Evolutionary conservation across 148 eudicot genomes (phyloP).

Genomic region (Bassia scoparia): DNA sequence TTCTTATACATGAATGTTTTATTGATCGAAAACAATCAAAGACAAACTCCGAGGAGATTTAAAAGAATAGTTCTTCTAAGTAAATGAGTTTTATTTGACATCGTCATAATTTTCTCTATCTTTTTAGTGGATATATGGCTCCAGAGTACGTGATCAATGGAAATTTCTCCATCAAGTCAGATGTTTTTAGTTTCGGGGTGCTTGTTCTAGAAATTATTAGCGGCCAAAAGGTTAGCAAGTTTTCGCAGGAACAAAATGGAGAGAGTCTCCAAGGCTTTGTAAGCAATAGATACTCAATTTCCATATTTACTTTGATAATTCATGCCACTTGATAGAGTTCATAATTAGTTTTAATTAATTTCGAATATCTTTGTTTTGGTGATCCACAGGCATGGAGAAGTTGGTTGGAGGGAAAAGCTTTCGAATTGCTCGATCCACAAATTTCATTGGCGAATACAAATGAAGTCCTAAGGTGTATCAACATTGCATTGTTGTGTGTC

Average conservation of each 20-base stretch:
- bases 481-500: conserved; percentile 32
- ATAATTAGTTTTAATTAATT: too few relatives aligned
- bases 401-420: conserved; percentile 33
- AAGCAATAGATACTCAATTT: conserved; percentile 12
- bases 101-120: too few relatives aligned
- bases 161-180: conserved; percentile 36
- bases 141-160: conserved; percentile 37
- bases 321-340: too few relatives aligned
- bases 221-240: conserved; percentile 25
- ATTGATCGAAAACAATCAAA: too few relatives aligned
- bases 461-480: conserved; percentile 28
- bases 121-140: conserved; percentile 45
- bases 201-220: conserved; percentile 37
- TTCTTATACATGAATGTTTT: too few relatives aligned
- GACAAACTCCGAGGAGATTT: too few relatives aligned
- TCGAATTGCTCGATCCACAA: conserved; percentile 18
- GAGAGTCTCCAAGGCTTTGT: conserved; percentile 35
- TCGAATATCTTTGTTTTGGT: not conserved
- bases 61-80: too few relatives aligned
- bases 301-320: too few relatives aligned
- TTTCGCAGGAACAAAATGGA: not conserved
- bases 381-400: conserved; percentile 37
- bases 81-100: too few relatives aligned
- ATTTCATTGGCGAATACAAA: not conserved
- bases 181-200: conserved; percentile 47